Base-by-base conservation (phyloP, 108 stramenopile species). In the Bacterosira constricta region DNA sequence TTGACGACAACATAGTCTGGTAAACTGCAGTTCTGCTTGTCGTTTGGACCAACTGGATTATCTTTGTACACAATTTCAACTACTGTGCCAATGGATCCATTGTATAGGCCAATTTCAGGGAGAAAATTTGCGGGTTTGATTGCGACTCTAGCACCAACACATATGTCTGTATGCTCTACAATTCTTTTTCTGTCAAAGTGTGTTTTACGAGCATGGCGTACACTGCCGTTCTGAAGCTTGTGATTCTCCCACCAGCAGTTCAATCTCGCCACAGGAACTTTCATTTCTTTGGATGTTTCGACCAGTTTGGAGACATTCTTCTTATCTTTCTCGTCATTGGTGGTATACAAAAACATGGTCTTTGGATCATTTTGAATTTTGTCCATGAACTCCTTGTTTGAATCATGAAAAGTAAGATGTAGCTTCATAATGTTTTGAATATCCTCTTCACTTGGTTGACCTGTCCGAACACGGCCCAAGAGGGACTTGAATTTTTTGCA, bases 71-170 rank as follows among this genome's bases (percentile, higher is more conserved):
- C 47, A 49, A 49, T 49, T 25, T 49, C 47, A 25, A 49, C 47
- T 25, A 49, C 47, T 11, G 47, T 49, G 26, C 47, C 21, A 26
- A 49, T 49, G 47, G 47, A 21, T 49, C 47, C 21, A 49, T 49
- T 49, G 47, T 49, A 3, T 25, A 49, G 47, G 23, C 47, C 47
- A 10, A 49, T 3, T 49, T 49, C 47, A 49, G 47, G 47, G 9
- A 49, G 12, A 25, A 49, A 26, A 4, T 49, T 49, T 4, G 26
- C 47, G 26, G 23, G 8, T 49, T 21, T 25, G 8, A 49, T 49
- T 49, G 47, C 47, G 25, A 49, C 47, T 25, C 47, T 49, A 49
- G 47, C 47, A 26, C 47, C 47, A 11, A 49, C 47, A 49, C 47
- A 49, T 49, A 49, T 49, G 11, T 23, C 23, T 3, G 47, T 25